Evolutionary conservation across 768 basidiomycete genomes (phyloP).

Genomic region (Holtermanniella nyarrowii): DNA sequence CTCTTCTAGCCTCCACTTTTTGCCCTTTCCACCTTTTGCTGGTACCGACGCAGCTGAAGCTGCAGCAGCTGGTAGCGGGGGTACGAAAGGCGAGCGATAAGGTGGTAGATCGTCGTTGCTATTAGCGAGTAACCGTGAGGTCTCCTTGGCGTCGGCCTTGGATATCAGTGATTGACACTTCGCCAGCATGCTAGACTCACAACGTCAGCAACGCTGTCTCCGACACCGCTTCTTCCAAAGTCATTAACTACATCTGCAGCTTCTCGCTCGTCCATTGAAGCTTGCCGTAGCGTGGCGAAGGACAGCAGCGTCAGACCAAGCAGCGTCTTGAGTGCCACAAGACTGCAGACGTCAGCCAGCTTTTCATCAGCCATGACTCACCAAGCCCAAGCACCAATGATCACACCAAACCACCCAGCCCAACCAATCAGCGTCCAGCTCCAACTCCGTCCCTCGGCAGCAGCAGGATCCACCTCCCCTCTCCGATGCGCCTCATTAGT

Average conservation of each 20-base stretch:
- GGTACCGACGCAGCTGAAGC: slow-evolving; percentile 3
- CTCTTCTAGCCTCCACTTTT: slow-evolving; percentile 67
- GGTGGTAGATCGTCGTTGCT: slow-evolving; percentile 56
- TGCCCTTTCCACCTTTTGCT: slow-evolving; percentile 45
- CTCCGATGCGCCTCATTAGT: slow-evolving; percentile 17
- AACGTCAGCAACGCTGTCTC: slow-evolving; percentile 77
- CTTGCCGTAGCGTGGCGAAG: slow-evolving; percentile 63
- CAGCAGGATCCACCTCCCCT: slow-evolving; percentile 10
- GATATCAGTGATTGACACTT: slow-evolving; percentile 1
- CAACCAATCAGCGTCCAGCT: slow-evolving; percentile 48
- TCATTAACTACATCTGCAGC: slow-evolving; percentile 72
- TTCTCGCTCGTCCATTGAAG: slow-evolving; percentile 63
- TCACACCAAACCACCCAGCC: slow-evolving; percentile 23
- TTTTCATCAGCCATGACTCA: slow-evolving; percentile 41
- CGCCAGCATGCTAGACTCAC: slow-evolving; percentile 42
- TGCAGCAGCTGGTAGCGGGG: not conserved
- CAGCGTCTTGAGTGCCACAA: slow-evolving; percentile 81
- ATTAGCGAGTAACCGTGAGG: slow-evolving; percentile 62
- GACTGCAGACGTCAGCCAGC: slow-evolving; percentile 41
- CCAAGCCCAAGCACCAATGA: slow-evolving; percentile 63
- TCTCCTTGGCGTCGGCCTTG: slow-evolving; percentile 70
- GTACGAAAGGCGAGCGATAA: slow-evolving; percentile 10
- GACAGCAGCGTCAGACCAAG: slow-evolving; percentile 77
- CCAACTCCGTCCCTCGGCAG: slow-evolving; percentile 10
- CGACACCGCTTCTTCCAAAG: slow-evolving; percentile 81